Conservation (phyloP, 768 basidiomycete species). For the Gloeostereum incarnatum region DNA sequence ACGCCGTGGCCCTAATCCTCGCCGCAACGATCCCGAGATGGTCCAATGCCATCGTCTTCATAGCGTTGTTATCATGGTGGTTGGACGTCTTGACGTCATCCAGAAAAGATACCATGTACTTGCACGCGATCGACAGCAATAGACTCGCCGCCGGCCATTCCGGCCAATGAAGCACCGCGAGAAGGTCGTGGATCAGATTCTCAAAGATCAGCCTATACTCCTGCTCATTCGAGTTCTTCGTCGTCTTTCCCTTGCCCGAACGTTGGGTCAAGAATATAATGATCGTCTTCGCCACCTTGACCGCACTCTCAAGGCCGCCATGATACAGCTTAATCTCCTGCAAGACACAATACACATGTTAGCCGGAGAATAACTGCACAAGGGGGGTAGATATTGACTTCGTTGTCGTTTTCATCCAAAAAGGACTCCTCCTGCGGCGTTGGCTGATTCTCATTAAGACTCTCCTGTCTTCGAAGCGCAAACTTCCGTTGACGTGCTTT, state of each 20-base stretch:
- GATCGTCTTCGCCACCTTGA: conserved; percentile 79
- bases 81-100: conserved; percentile 71
- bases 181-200: conserved; percentile 78
- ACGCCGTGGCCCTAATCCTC: conserved; percentile 52
- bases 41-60: conserved; percentile 85
- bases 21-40: conserved; percentile 92
- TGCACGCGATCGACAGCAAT: conserved; percentile 70
- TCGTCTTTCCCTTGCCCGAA: conserved; percentile 81
- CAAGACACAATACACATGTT: conserved; percentile 1
- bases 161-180: conserved; percentile 86
- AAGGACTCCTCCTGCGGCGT: conserved; percentile 31
- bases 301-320: conserved; percentile 71
- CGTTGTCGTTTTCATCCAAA: conserved; percentile 59
- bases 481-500: conserved; percentile 54
- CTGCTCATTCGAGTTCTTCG: conserved; percentile 87
- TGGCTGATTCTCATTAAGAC: conserved; percentile 33
- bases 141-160: conserved; percentile 95
- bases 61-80: conserved; percentile 68
- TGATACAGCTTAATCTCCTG: conserved; percentile 68
- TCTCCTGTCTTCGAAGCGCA: conserved; percentile 58
- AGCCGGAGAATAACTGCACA: background rate
- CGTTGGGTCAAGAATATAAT: conserved; percentile 67
- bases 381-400: conserved; percentile 35
- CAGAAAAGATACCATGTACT: conserved; percentile 80
- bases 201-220: conserved; percentile 94